Conservation (phyloP, 228 moss, liverwort and hornwort species). For the Sphagnum magellanicum region DNA sequence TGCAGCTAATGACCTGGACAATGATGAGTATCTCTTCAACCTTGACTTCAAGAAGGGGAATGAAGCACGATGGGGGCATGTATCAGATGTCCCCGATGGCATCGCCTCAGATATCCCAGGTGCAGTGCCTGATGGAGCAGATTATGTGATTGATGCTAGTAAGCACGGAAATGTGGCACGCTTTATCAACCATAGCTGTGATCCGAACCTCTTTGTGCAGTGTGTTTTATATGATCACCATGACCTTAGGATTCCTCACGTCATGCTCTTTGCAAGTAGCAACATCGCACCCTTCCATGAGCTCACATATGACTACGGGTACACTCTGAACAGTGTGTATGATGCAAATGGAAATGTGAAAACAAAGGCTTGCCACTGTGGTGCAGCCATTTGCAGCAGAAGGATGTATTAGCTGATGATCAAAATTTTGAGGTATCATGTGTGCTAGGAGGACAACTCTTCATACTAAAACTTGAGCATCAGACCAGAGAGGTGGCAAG, state of each 20-base stretch:
- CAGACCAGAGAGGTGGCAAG: too few species aligned
- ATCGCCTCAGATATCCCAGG: background rate
- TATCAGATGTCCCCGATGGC: conserved; percentile 16
- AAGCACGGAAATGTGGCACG: conserved; percentile 72
- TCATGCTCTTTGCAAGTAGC: conserved; percentile 78
- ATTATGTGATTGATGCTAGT: conserved; percentile 68
- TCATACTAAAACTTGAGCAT: too few species aligned
- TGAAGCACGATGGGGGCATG: conserved; percentile 69
- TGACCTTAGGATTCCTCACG: conserved; percentile 72
- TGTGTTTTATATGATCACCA: conserved; percentile 84
- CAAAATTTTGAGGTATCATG: too few species aligned
- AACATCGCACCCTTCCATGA: conserved; percentile 74
- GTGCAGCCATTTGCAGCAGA: conserved; percentile 36
- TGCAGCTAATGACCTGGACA: conserved; percentile 56
- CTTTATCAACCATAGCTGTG: conserved; percentile 94
- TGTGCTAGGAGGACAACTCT: too few species aligned
- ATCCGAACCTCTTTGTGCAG: conserved; percentile 90
- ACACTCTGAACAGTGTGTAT: conserved; percentile 38
- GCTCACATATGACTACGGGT: conserved; percentile 91
- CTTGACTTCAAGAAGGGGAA: conserved; percentile 62
- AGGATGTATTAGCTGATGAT: conserved; percentile 48
- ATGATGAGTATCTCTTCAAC: conserved; percentile 84
- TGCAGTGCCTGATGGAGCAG: conserved; percentile 25
- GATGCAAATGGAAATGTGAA: conserved; percentile 39
- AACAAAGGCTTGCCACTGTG: conserved; percentile 60